These are phyloP conservation scores for Aegilops umbellulata DNA, from an alignment of 176 grass and related monocot species.

Conservation along the genomic window DNA sequence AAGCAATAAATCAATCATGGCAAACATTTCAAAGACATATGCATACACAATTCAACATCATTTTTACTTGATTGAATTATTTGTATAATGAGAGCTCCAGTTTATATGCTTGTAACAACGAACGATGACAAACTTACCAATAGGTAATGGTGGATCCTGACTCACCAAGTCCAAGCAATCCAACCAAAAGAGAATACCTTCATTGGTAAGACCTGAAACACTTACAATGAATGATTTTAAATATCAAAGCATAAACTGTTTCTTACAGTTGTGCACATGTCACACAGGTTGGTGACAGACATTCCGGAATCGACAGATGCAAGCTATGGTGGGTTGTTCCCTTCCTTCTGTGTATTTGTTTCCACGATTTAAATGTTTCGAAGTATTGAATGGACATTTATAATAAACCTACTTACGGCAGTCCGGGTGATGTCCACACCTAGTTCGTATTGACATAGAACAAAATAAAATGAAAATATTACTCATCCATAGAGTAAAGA, in stretches of 20 bases:
- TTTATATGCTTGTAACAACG: slow-evolving; percentile 46
- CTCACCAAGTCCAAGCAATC: slow-evolving; percentile 92
- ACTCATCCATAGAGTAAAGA: not conserved
- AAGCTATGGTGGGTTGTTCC: slow-evolving; percentile 57
- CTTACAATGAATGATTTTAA: slow-evolving; percentile 21
- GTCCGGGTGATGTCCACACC: not conserved
- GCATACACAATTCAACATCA: not conserved
- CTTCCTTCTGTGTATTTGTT: not conserved
- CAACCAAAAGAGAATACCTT: slow-evolving; percentile 92
- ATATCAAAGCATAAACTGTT: slow-evolving; percentile 17
- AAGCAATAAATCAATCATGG: not conserved
- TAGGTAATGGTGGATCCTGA: slow-evolving; percentile 97
- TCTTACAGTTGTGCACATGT: slow-evolving; percentile 26
- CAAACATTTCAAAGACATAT: not conserved
- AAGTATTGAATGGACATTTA: slow-evolving; percentile 15
- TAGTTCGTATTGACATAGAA: not conserved
- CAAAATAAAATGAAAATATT: not conserved
- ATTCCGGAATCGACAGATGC: slow-evolving; percentile 79
- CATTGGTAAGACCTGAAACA: slow-evolving; percentile 81
- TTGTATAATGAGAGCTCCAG: not conserved
- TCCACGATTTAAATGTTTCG: slow-evolving; percentile 34
- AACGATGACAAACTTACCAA: slow-evolving; percentile 34
- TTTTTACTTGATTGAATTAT: slow-evolving; percentile 2
- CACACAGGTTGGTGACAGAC: slow-evolving; percentile 90
- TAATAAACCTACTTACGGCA: not conserved